Evolutionary conservation across 768 basidiomycete genomes (phyloP), one percentile per base, ranked within the genome.

Genomic region (Phaeotremella fagi): DNA sequence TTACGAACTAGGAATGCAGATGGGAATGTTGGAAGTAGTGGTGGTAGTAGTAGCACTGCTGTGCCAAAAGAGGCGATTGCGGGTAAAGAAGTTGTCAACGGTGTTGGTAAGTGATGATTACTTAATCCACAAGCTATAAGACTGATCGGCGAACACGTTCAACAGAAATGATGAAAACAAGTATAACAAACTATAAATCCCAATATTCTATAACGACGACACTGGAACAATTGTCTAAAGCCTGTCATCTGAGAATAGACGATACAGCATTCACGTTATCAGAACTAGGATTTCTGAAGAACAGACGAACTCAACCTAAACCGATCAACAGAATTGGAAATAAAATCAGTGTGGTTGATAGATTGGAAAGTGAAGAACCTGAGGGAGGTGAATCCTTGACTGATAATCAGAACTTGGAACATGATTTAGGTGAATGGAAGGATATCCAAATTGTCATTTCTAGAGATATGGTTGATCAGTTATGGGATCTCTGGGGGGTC

Each of bases 221-320:
- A 18, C 80, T 97, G n/a, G 78, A 77, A 7, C 84, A 88, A 29
- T 82, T 97, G 52, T 85, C 90, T 1, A 77, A 79, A 16, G 87
- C 85, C 25, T 88, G 88, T 43, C 85, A 87, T 73, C 77, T 98
- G 48, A 81, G 88, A 1, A 72, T 84, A 0, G 89, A 95, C 50
- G 94, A 98, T 70, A 82, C 85, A 0, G 86, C 89, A 0, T 91
- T 89, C 74, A 89, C 91, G 2, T 73, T 98, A 61, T 85, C 87
- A 51, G 90, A 92, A 69, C 85, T 87, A 55, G 90, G 90, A 25
- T 73, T 97, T 49, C 78, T 95, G n/a, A 9, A 45, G 4, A 42
- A 64, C 31, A 41, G 65, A 23, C 45, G 63, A 38, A 16, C 48
- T 28, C 22, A 50, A 26, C 44, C 54, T 15, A n/a, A n/a, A n/a